Evolutionary conservation across 495 filamentous ascomycete species (phyloP), one percentile per base, ranked within the genome.

Genomic region (Tetracladium setigerum): DNA sequence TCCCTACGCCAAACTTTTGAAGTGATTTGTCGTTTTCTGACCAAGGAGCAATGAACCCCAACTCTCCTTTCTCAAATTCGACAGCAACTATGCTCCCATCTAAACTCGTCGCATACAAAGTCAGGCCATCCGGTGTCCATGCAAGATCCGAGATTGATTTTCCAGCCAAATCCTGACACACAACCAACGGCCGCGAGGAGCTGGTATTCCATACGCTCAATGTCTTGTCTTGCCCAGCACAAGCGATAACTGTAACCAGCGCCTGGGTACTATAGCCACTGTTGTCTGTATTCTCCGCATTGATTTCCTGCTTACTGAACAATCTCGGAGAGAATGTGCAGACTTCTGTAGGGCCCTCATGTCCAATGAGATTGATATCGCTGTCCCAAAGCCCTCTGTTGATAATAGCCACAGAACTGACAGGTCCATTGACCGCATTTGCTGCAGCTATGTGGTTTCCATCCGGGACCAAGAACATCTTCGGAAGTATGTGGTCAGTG

Each of bases 381-480:
- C 87, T 87, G 59, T 95, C 89, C 92, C 92, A 99, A 9, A 74
- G 78, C 17, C 87, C 83, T 52, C 92, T 84, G 50, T 95, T 88
- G 44, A 97, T 87, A 40, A 99, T 95, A 13, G 91, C 92, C 10
- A 95, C 91, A 0, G 90, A 95, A 67, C 88, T 95, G 13, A 99
- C 92, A 1, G 92, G 92, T 0, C 92, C 92, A 59, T 99, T 99
- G 14, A 90, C 86, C 0, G 92, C 89, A 66, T 99, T 97, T 7
- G 92, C 87, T 19, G 91, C 94, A 1, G 94, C 94, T 52, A 99
- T 96, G 57, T 96, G 92, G 60, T 89, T 86, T 7, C 92, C 92
- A 65, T 99, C 92, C 0, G 92, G 92, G 88, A 95, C 92, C 92
- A 99, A 2, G 90, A 95, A 56, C 89, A 95, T 46, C 92, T 77